A percentile compares a stretch with the other conserved stretches of the same genome.
Evolutionary conservation across 1,139 yeast species (phyloP).

Genomic region (Candida sp.): DNA sequence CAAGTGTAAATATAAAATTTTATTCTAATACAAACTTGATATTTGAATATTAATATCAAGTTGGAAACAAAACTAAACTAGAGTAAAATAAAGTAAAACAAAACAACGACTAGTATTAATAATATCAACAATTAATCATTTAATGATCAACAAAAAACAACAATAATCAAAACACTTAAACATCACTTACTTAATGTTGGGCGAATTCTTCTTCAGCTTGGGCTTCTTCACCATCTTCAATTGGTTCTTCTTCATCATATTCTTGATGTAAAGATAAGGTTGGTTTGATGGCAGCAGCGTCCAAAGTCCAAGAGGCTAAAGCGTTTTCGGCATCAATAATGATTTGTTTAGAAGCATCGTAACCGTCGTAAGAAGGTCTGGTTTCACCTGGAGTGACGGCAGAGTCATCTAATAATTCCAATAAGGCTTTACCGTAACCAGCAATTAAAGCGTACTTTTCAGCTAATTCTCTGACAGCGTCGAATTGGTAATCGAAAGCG

Average conservation of each 20-base stretch:
- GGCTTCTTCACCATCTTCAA: constrained; percentile 51
- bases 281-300: constrained; percentile 76
- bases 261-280: constrained; percentile 75
- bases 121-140: background rate
- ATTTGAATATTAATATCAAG: background rate
- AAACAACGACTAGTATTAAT: background rate
- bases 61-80: background rate
- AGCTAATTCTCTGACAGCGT: constrained; percentile 76
- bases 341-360: constrained; percentile 84
- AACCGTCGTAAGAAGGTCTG: constrained; percentile 85
- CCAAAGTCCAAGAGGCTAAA: constrained; percentile 80
- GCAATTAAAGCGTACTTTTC: constrained; percentile 85
- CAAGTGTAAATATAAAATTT: background rate
- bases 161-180: background rate
- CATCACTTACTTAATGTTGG: background rate
- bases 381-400: constrained; percentile 93
- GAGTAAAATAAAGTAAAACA: background rate
- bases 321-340: constrained; percentile 85
- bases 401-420: constrained; percentile 78
- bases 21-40: background rate
- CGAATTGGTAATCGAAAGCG: constrained; percentile 81
- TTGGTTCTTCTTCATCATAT: constrained; percentile 60
- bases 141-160: background rate
- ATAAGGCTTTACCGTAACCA: constrained; percentile 83
- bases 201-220: constrained; percentile 39